These are phyloP conservation scores for Colletotrichum somersetense DNA, from an alignment of 2,329 filamentous ascomycete genomes.

Conservation along the genomic window DNA sequence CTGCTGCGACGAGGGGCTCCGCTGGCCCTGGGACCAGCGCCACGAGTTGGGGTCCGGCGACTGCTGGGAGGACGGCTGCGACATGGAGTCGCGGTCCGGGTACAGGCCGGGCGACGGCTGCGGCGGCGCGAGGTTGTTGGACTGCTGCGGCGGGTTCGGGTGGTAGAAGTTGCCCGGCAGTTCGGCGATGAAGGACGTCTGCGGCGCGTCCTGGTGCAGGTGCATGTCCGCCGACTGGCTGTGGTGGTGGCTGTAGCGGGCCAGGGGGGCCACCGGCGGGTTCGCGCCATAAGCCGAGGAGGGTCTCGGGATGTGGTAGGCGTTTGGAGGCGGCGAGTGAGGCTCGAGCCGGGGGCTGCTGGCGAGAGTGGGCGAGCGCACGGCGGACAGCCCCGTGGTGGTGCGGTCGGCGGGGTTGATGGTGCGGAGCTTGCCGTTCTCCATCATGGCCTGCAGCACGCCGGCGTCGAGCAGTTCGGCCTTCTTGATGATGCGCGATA, in stretches of 20 bases:
- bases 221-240: conserved; percentile 39
- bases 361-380: conserved; percentile 31
- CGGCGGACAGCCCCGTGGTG: conserved; percentile 42
- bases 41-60: conserved; percentile 50
- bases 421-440: conserved; percentile 73
- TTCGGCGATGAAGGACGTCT: conserved; percentile 51
- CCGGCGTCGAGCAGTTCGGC: conserved; percentile 77
- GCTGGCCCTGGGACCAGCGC: conserved; percentile 58
- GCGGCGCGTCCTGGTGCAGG: conserved; percentile 43
- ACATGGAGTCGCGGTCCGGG: conserved; percentile 45
- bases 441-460: conserved; percentile 75
- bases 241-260: conserved; percentile 37
- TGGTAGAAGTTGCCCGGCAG: conserved; percentile 65
- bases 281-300: conserved; percentile 46
- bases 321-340: conserved; percentile 46
- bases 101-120: conserved; percentile 43
- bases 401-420: conserved; percentile 66
- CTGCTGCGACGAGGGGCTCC: conserved; percentile 47
- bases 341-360: conserved; percentile 45
- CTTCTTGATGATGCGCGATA: conserved; percentile 77
- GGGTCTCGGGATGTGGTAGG: conserved; percentile 59
- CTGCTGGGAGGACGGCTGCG: conserved; percentile 36
- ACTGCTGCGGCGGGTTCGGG: conserved; percentile 44
- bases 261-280: conserved; percentile 43
- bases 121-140: conserved; percentile 47